These are phyloP conservation scores for Eucalyptus melliodora DNA, from an alignment of 345 rosid genomes.

Conservation along the genomic window DNA sequence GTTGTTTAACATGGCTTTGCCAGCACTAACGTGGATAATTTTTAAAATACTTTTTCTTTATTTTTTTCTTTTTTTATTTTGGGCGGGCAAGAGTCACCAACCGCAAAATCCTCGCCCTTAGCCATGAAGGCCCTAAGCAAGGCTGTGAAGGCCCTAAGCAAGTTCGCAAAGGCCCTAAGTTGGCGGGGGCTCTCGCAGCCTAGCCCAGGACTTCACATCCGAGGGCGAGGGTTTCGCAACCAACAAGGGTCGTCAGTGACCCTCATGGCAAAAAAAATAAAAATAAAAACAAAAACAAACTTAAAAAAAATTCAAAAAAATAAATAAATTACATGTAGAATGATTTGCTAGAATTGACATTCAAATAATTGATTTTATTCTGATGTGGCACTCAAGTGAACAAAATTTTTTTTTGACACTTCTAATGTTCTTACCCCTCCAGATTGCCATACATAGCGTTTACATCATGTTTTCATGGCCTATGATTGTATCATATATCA, in stretches of 20 bases:
- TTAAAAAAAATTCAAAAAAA: no score
- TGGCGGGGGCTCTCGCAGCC: accelerated
- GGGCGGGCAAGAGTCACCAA: accelerated
- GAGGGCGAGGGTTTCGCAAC: accelerated
- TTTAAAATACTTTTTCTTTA: no score
- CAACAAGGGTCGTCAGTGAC: accelerated
- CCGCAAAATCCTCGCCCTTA: accelerated
- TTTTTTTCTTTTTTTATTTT: accelerated
- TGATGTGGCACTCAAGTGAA: accelerated
- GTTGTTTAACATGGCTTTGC: accelerated
- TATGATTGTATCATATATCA: not conserved
- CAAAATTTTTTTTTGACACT: no score
- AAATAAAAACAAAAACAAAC: no score
- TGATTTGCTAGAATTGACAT: accelerated
- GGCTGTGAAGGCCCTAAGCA: no score
- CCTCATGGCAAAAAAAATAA: no score
- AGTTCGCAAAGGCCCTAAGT: accelerated
- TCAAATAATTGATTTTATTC: accelerated
- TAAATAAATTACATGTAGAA: no score
- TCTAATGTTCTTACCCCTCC: accelerated
- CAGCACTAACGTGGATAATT: accelerated
- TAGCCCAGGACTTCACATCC: accelerated
- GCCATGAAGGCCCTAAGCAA: accelerated
- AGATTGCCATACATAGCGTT: not conserved
- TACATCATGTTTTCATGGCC: not conserved